phyloP scores from a whole-genome alignment of 2,329 filamentous ascomycete species.

The Tolypocladium inflatum region DNA sequence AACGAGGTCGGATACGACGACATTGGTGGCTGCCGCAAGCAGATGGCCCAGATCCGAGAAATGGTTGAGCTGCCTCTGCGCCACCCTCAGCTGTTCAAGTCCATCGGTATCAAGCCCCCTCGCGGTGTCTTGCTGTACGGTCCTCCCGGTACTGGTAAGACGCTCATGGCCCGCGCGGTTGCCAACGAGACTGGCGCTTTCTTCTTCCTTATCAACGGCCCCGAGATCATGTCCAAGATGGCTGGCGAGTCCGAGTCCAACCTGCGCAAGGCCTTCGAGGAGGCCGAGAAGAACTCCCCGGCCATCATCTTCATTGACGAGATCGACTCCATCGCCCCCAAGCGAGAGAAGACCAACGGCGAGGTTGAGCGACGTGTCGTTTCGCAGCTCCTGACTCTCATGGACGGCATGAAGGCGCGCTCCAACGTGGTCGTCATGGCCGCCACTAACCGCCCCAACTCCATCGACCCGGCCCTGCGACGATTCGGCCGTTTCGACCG shows the following conservation, averaged over 20 bases:
- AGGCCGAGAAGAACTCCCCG: constrained; percentile 98
- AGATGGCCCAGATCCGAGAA: constrained; percentile 99
- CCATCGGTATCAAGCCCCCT: constrained; percentile 98
- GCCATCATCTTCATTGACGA: constrained; percentile 99
- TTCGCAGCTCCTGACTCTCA: constrained; percentile 91
- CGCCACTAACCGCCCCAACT: constrained; percentile 97
- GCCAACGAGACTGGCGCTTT: constrained; percentile 98
- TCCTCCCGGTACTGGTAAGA: constrained; percentile 98
- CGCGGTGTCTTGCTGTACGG: constrained; percentile 95
- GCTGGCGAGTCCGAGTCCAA: constrained; percentile 98
- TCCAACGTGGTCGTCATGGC: constrained; percentile 99
- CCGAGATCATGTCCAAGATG: constrained; percentile 99
- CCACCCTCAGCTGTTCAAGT: constrained; percentile 99
- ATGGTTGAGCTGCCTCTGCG: constrained; percentile 94
- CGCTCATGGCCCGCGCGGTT: constrained; percentile 94
- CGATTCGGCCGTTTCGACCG: constrained; percentile 98
- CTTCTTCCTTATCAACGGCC: constrained; percentile 99
- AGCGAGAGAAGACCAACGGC: constrained; percentile 99
- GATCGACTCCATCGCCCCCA: constrained; percentile 97
- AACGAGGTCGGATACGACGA: constrained; percentile 99
- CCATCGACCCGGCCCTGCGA: constrained; percentile 92
- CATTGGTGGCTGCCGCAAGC: constrained; percentile 97
- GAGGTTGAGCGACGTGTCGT: constrained; percentile 98
- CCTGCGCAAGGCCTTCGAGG: constrained; percentile 96
- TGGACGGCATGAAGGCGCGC: constrained; percentile 99